Evolutionary conservation across 2,329 filamentous ascomycete genomes (phyloP).

Genomic region (Microsporum ferrugineum): DNA sequence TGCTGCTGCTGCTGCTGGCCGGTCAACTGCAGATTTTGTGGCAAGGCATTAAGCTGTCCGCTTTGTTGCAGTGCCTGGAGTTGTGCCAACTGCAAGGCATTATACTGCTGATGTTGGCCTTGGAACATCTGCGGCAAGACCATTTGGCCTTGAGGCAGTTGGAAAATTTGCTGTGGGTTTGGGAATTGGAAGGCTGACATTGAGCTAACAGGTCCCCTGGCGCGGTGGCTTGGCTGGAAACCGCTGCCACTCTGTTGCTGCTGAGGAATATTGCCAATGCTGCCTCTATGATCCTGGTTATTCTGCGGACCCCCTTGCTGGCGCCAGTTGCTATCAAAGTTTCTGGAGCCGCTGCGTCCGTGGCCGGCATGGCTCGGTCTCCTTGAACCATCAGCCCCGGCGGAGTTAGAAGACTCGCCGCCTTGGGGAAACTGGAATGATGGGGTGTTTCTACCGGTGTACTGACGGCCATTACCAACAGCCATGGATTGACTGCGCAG

Average conservation of each 20-base stretch:
- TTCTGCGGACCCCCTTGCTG: slow-evolving; percentile 52
- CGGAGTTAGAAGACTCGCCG: slow-evolving; percentile 41
- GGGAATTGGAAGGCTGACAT: slow-evolving; percentile 79
- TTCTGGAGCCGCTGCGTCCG: slow-evolving; percentile 70
- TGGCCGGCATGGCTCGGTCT: slow-evolving; percentile 49
- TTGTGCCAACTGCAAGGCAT: slow-evolving; percentile 70
- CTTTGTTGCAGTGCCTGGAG: slow-evolving; percentile 56
- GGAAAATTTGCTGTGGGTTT: slow-evolving; percentile 66
- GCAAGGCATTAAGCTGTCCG: slow-evolving; percentile 59
- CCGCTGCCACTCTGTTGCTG: slow-evolving; percentile 57
- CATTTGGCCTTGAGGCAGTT: slow-evolving; percentile 73
- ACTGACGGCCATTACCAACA: slow-evolving; percentile 53
- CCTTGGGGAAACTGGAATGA: slow-evolving; percentile 58
- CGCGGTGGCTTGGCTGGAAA: slow-evolving; percentile 87
- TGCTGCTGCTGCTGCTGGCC: slow-evolving; percentile 38
- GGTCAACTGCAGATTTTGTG: slow-evolving; percentile 47
- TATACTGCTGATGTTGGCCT: slow-evolving; percentile 67
- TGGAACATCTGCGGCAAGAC: slow-evolving; percentile 72
- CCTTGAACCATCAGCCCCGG: slow-evolving; percentile 31
- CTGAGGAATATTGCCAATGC: slow-evolving; percentile 29
- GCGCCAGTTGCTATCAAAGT: slow-evolving; percentile 97
- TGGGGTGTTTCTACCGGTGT: slow-evolving; percentile 52
- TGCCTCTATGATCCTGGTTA: slow-evolving; percentile 47
- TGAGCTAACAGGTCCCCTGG: slow-evolving; percentile 75
- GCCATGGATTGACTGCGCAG: slow-evolving; percentile 40